Conservation (phyloP, 139 green algal genomes). For the Eudorina sp. region DNA sequence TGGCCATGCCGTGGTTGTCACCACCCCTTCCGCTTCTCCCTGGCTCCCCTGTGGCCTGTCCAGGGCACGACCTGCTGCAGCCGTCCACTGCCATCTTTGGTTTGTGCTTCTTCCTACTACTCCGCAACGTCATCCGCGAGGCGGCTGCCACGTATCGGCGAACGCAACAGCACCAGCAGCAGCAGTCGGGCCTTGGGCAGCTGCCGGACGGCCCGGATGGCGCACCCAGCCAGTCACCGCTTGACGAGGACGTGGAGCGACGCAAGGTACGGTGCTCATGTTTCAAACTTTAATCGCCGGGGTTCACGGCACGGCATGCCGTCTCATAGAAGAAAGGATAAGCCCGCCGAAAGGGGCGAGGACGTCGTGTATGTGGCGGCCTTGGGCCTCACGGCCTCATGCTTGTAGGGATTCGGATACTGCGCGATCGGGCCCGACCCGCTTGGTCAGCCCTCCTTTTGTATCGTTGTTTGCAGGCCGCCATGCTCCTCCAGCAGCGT, state of each 20-base stretch:
- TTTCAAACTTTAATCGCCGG: no score
- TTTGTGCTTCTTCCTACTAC: constrained; percentile 14
- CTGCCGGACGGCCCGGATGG: no score
- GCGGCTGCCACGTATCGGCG: background rate
- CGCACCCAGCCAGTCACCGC: background rate
- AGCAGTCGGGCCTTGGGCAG: no score
- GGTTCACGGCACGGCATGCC: no score
- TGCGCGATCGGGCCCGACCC: no score
- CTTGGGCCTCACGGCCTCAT: no score
- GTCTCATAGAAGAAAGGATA: no score
- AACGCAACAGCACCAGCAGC: background rate
- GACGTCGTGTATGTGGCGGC: no score
- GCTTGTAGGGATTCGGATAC: no score
- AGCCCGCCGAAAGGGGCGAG: no score
- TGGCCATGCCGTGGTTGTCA: no score
- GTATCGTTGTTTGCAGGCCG: background rate
- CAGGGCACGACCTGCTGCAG: constrained; percentile 45
- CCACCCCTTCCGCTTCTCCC: background rate
- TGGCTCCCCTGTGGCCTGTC: background rate
- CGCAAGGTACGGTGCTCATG: background rate
- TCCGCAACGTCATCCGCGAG: constrained; percentile 18
- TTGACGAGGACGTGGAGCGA: background rate
- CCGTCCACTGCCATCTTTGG: constrained; percentile 41
- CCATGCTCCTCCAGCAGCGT: constrained; percentile 21
- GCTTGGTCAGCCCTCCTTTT: no score